Conservation (phyloP, 2,329 filamentous ascomycete species). For the Thelonectria discophora region DNA sequence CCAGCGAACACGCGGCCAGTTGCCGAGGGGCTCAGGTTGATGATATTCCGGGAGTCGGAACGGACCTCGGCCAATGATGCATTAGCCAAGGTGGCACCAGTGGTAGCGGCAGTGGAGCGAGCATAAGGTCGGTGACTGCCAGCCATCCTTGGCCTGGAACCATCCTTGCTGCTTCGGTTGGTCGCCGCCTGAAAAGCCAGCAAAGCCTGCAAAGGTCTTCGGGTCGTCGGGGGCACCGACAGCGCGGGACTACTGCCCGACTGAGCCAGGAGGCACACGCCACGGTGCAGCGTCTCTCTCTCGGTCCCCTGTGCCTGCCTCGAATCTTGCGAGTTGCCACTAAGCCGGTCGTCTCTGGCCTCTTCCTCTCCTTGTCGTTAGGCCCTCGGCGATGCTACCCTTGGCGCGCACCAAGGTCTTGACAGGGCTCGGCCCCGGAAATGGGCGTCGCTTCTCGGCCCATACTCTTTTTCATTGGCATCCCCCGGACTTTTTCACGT, state of each 20-base stretch:
- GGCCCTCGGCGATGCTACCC: conserved; percentile 1
- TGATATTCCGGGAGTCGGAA: conserved; percentile 42
- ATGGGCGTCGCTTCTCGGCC: conserved; percentile 40
- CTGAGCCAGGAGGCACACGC: not conserved
- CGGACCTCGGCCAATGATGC: conserved; percentile 41
- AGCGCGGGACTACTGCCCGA: conserved; percentile 4
- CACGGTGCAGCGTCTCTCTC: not conserved
- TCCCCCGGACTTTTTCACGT: conserved; percentile 35
- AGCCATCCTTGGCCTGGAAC: not conserved
- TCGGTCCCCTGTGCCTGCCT: not conserved
- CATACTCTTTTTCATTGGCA: conserved; percentile 39
- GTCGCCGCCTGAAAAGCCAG: conserved; percentile 26
- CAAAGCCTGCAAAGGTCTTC: conserved; percentile 24
- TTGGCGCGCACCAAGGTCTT: conserved; percentile 13
- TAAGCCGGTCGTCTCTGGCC: not conserved
- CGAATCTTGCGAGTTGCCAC: not conserved
- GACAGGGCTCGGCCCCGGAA: conserved; percentile 27
- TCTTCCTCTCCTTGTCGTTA: not conserved
- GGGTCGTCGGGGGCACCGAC: conserved; percentile 38
- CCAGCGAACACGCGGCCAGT: not conserved
- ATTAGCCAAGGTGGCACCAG: conserved; percentile 14
- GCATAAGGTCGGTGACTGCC: conserved; percentile 1
- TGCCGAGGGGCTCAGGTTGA: conserved; percentile 13
- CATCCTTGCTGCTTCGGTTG: conserved; percentile 32
- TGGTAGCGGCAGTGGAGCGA: not conserved